These are phyloP conservation scores for Ophiobolus disseminans DNA, from an alignment of 2,329 filamentous ascomycete genomes.

Conservation along the genomic window DNA sequence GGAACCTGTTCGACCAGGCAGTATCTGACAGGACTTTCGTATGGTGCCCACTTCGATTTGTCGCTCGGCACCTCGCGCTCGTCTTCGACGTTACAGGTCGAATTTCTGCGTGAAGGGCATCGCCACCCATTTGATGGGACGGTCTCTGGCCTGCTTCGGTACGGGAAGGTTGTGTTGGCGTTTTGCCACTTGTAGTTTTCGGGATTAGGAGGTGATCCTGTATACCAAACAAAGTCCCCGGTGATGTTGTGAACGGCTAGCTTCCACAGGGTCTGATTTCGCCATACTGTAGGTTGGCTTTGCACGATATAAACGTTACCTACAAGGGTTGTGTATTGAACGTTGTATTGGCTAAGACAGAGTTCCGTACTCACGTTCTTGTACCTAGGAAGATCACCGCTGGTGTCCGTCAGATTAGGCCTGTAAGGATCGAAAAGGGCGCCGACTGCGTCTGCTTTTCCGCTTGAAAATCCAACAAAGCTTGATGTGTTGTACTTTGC, in stretches of 20 bases:
- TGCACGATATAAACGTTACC: conserved; percentile 25
- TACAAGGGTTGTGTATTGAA: conserved; percentile 14
- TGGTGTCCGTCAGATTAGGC: not conserved
- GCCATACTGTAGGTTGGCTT: conserved; percentile 9
- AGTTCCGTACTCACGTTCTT: conserved; percentile 4
- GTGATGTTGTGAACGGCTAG: not conserved
- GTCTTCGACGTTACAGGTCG: conserved; percentile 9
- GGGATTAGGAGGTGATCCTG: not conserved
- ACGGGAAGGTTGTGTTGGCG: not conserved
- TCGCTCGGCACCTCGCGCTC: conserved; percentile 8
- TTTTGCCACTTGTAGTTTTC: not conserved
- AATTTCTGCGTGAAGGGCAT: conserved; percentile 9
- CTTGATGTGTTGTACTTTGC: conserved; percentile 13
- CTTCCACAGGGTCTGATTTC: conserved; percentile 1
- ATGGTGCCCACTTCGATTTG: conserved; percentile 17
- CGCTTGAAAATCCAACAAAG: not conserved
- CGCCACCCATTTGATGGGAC: conserved; percentile 21
- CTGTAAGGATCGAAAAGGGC: not conserved
- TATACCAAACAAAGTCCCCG: not conserved
- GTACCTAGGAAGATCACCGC: not conserved
- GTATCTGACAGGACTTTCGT: conserved; percentile 12
- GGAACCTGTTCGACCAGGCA: conserved; percentile 27
- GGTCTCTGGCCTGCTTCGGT: conserved; percentile 1
- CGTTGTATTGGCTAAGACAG: conserved; percentile 16
- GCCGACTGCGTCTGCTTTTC: not conserved